Percentiles rank a stretch among this genome's conserved stretches.
These are phyloP conservation scores for Dysphania ambrosioides DNA, from an alignment of 148 eudicot genomes.

Conservation along the genomic window DNA sequence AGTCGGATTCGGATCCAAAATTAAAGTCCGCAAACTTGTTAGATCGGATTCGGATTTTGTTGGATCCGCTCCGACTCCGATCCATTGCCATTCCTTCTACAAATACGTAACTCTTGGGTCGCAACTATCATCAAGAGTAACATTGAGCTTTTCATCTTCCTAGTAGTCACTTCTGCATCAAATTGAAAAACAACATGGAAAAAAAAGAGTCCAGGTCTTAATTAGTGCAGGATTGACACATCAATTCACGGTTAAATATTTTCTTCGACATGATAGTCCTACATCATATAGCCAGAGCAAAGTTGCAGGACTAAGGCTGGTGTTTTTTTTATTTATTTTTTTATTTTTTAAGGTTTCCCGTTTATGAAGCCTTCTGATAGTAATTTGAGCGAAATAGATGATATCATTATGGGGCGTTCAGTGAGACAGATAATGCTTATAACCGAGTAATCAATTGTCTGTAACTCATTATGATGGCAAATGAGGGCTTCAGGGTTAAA, in stretches of 20 bases:
- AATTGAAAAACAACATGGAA: too few species aligned
- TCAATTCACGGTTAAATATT: not conserved
- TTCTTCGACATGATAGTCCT: not conserved
- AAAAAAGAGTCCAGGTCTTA: too few species aligned
- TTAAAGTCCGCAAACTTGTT: too few species aligned
- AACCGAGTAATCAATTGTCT: not conserved
- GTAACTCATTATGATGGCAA: too few species aligned
- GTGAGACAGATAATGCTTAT: not conserved
- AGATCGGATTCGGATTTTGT: too few species aligned
- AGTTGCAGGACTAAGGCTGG: not conserved
- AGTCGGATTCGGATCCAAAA: too few species aligned
- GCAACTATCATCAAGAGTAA: conserved; percentile 13
- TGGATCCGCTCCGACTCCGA: too few species aligned
- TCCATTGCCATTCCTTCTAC: not conserved
- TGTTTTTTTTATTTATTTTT: too few species aligned
- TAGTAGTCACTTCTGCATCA: not conserved
- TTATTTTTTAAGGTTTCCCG: not conserved
- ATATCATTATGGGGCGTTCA: not conserved
- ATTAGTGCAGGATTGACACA: not conserved
- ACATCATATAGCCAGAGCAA: not conserved
- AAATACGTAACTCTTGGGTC: not conserved
- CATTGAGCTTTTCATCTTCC: conserved; percentile 3
- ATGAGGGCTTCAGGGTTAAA: too few species aligned
- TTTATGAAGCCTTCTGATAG: not conserved
- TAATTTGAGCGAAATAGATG: not conserved